phyloP scores from a whole-genome alignment of 1,284 basidiomycete species.

The Trametes hirsuta region DNA sequence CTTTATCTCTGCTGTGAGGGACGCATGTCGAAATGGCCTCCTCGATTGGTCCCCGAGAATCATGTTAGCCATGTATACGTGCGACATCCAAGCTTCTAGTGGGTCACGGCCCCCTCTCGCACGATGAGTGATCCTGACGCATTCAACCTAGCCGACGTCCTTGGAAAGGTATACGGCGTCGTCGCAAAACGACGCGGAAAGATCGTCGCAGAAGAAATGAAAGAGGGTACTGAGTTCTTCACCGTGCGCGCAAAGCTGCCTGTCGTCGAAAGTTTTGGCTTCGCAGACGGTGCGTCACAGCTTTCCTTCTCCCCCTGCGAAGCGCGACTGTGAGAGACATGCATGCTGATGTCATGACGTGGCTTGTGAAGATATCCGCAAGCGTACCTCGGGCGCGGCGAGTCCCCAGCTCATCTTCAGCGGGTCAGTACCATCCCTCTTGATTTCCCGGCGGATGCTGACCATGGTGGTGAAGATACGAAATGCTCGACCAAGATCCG shows the following conservation, averaged over 20 bases:
- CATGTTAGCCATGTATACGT: constrained; percentile 98
- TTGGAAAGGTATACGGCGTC: constrained; percentile 98
- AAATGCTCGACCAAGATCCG: constrained; percentile 90
- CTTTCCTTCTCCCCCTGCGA: neutral
- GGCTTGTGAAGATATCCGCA: constrained; percentile 80
- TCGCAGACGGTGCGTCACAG: constrained; percentile 79
- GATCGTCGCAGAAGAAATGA: constrained; percentile 98
- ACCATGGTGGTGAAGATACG: constrained; percentile 56
- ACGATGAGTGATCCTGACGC: neutral
- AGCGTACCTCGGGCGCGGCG: constrained; percentile 94
- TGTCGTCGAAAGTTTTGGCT: constrained; percentile 97
- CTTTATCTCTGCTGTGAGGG: constrained; percentile 86
- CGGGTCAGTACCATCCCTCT: constrained; percentile 59
- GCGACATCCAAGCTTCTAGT: constrained; percentile 99
- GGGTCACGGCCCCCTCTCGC: constrained; percentile 36
- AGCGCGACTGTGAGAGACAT: neutral
- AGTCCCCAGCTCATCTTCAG: constrained; percentile 97
- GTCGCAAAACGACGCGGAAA: constrained; percentile 89
- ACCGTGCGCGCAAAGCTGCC: constrained; percentile 91
- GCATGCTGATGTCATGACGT: neutral
- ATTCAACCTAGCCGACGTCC: constrained; percentile 77
- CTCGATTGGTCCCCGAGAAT: constrained; percentile 98
- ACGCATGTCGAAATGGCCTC: constrained; percentile 87
- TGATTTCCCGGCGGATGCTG: neutral
- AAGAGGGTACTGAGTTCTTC: constrained; percentile 96